Evolutionary conservation across 768 basidiomycete genomes (phyloP).

Genomic region (Suillus tomentosus): DNA sequence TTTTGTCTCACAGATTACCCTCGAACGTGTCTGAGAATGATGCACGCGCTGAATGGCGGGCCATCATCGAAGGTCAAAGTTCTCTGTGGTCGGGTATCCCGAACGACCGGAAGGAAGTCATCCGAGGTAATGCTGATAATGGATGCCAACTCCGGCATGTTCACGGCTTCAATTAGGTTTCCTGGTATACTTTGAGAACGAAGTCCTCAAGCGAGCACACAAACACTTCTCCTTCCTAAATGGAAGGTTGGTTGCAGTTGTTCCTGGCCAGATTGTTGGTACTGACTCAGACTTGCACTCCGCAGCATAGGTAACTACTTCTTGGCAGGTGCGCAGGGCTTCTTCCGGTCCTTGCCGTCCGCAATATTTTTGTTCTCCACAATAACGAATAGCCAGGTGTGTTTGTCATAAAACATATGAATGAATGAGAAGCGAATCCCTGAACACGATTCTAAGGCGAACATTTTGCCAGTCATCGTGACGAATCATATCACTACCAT

Average conservation of each 20-base stretch:
- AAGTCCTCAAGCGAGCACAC: constrained; percentile 84
- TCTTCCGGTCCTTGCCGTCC: constrained; percentile 90
- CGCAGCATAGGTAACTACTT: constrained; percentile 87
- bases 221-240: constrained; percentile 95
- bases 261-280: background rate
- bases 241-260: constrained; percentile 57
- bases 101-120: constrained; percentile 86
- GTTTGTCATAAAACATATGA: constrained; percentile 20
- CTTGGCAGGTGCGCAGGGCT: constrained; percentile 83
- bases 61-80: constrained; percentile 88
- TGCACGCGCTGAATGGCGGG: constrained; percentile 88
- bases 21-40: constrained; percentile 64
- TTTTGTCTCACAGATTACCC: constrained; percentile 83
- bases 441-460: constrained; percentile 46
- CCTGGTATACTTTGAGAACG: constrained; percentile 88
- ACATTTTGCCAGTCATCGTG: constrained; percentile 87
- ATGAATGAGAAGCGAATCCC: constrained; percentile 5
- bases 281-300: constrained; percentile 4
- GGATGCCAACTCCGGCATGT: background rate
- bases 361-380: constrained; percentile 94
- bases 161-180: constrained; percentile 57
- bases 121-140: constrained; percentile 58
- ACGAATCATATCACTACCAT: constrained; percentile 97
- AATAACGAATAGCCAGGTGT: constrained; percentile 75
- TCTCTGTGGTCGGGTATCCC: constrained; percentile 84